Conservation (phyloP, 1,139 yeast species). For the Pichia sp. region DNA sequence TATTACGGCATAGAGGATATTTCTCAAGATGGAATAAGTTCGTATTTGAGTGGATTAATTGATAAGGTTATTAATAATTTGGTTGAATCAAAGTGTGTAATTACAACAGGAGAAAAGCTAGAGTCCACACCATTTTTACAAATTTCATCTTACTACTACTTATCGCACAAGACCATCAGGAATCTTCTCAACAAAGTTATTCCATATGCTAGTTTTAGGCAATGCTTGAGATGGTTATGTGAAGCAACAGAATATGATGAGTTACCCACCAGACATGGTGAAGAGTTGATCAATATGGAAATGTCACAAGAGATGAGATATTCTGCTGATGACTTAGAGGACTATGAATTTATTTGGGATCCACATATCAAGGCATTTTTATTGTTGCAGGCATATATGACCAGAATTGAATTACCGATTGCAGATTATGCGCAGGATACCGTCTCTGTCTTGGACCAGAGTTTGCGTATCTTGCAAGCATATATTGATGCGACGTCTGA, state of each 20-base stretch:
- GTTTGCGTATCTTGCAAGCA: conserved; percentile 90
- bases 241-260: conserved; percentile 89
- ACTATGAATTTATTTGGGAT: conserved; percentile 75
- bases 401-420: conserved; percentile 81
- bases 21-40: conserved; percentile 60
- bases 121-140: conserved; percentile 76
- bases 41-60: conserved; percentile 67
- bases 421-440: conserved; percentile 96
- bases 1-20: conserved; percentile 83
- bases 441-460: conserved; percentile 86
- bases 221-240: conserved; percentile 67
- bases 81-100: conserved; percentile 68
- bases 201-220: conserved; percentile 54
- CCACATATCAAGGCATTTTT: conserved; percentile 92
- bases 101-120: conserved; percentile 44
- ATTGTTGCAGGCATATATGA: conserved; percentile 81
- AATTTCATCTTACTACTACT: conserved; percentile 86
- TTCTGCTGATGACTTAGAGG: conserved; percentile 62
- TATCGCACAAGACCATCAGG: conserved; percentile 86
- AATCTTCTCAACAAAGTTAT: conserved; percentile 52
- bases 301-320: conserved; percentile 78
- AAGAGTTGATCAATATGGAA: conserved; percentile 86
- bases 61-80: conserved; percentile 68
- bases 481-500: conserved; percentile 88
- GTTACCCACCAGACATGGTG: conserved; percentile 91